Evolutionary conservation across 2,329 filamentous ascomycete species (phyloP).

Genomic region (Acephala macrosclerotiorum): DNA sequence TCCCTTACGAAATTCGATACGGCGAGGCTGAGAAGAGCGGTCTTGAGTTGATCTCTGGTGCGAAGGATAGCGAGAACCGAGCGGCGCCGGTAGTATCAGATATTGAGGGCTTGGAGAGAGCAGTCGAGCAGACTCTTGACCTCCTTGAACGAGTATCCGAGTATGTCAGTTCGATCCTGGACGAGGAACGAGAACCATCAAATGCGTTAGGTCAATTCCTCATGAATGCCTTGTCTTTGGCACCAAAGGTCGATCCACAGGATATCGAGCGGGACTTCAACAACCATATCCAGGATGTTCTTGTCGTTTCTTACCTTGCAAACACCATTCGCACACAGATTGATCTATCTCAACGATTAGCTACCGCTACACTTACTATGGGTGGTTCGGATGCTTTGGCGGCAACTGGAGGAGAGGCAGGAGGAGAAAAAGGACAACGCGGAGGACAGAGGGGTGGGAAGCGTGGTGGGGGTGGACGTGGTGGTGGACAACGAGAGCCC

Average conservation of each 20-base stretch:
- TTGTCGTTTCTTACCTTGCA: constrained; percentile 96
- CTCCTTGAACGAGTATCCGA: constrained; percentile 91
- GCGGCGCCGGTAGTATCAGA: constrained; percentile 80
- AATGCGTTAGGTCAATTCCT: constrained; percentile 94
- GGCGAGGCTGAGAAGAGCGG: constrained; percentile 79
- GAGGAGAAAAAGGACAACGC: constrained; percentile 54
- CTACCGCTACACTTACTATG: constrained; percentile 74
- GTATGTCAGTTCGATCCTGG: constrained; percentile 92
- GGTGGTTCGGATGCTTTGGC: constrained; percentile 54
- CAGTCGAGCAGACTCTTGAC: constrained; percentile 85
- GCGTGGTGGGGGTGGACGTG: constrained; percentile 57
- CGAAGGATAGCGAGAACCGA: constrained; percentile 80
- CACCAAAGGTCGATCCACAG: constrained; percentile 89
- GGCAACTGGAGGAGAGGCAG: constrained; percentile 53
- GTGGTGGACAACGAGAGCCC: constrained; percentile 54
- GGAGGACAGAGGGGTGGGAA: constrained; percentile 54
- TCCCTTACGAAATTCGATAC: constrained; percentile 93
- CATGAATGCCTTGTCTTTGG: constrained; percentile 90
- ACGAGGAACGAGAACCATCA: constrained; percentile 89
- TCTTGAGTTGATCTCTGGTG: constrained; percentile 83
- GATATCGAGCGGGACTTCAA: constrained; percentile 99
- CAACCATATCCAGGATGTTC: constrained; percentile 98
- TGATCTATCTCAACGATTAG: constrained; percentile 93
- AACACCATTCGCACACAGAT: constrained; percentile 99
- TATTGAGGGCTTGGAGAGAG: constrained; percentile 86